Evolutionary conservation across 1,139 yeast species (phyloP).

Genomic region (Taphrina betulina): DNA sequence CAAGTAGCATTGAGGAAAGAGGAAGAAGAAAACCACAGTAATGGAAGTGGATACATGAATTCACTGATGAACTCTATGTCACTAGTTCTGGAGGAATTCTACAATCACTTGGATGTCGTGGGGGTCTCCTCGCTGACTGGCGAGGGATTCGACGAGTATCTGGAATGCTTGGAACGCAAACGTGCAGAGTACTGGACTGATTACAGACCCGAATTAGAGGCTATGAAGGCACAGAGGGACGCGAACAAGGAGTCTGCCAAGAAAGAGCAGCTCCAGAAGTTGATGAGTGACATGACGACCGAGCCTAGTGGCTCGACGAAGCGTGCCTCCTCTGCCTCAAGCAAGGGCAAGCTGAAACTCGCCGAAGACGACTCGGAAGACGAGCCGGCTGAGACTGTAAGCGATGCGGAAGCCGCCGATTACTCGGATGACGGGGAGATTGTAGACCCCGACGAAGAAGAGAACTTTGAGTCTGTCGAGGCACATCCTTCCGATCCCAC

Average conservation of each 20-base stretch:
- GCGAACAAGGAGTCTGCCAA: constrained; percentile 71
- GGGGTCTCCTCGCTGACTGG: constrained; percentile 92
- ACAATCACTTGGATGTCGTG: constrained; percentile 86
- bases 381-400: constrained; percentile 18
- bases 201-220: constrained; percentile 83
- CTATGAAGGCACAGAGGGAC: constrained; percentile 72
- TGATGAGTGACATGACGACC: constrained; percentile 82
- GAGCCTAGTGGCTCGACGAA: constrained; percentile 5
- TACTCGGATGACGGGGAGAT: constrained; percentile 26
- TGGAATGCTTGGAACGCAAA: constrained; percentile 77
- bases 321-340: not conserved
- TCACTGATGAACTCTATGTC: constrained; percentile 93
- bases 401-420: constrained; percentile 29
- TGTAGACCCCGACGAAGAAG: constrained; percentile 33
- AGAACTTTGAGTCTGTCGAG: constrained; percentile 29
- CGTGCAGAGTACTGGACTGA: constrained; percentile 82
- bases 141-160: constrained; percentile 86
- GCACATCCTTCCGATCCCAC: constrained; percentile 9
- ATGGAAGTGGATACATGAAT: constrained; percentile 90
- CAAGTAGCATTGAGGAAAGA: constrained; percentile 71
- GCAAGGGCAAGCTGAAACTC: not conserved
- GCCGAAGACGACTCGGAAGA: constrained; percentile 5
- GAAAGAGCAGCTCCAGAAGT: constrained; percentile 63
- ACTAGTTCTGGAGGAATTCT: constrained; percentile 92
- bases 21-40: constrained; percentile 47